A percentile compares a stretch with the other conserved stretches of the same genome.
Evolutionary conservation across 2,329 filamentous ascomycete species (phyloP).

Genomic region (Cladophialophora bantiana): DNA sequence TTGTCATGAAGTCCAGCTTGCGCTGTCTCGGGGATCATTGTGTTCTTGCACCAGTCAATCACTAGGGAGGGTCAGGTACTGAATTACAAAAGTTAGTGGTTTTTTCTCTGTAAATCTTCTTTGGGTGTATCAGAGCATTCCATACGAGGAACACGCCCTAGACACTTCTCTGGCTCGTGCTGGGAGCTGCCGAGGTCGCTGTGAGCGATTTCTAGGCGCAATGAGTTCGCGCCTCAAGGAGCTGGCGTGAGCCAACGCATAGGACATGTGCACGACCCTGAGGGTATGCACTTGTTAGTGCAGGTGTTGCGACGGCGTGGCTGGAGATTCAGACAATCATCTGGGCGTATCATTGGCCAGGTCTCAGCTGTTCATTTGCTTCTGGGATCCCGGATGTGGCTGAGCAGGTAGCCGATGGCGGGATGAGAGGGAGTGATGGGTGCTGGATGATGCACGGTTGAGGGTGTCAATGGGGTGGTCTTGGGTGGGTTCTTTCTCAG

Average conservation of each 20-base stretch:
- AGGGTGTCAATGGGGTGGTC: neutral
- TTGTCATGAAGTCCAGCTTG: no score
- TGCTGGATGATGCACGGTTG: neutral
- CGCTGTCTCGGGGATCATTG: no score
- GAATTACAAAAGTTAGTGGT: no score
- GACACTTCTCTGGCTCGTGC: no score
- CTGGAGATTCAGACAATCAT: neutral
- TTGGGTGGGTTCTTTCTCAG: conserved; percentile 9
- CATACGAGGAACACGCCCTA: no score
- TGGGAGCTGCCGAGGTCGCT: neutral
- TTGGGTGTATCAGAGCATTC: no score
- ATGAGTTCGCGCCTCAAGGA: neutral
- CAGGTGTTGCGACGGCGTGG: neutral
- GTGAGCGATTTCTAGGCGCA: neutral
- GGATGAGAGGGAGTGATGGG: neutral
- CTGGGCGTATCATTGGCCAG: conserved; percentile 12
- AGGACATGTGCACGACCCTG: neutral
- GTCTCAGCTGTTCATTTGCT: conserved; percentile 11
- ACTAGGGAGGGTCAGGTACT: no score
- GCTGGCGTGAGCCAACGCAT: neutral
- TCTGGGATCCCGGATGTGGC: neutral
- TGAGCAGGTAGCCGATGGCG: neutral
- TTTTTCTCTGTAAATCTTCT: no score
- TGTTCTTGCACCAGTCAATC: no score
- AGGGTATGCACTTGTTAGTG: neutral